These are phyloP conservation scores for Daldinia decipiens DNA, from an alignment of 495 filamentous ascomycete species.

Conservation along the genomic window DNA sequence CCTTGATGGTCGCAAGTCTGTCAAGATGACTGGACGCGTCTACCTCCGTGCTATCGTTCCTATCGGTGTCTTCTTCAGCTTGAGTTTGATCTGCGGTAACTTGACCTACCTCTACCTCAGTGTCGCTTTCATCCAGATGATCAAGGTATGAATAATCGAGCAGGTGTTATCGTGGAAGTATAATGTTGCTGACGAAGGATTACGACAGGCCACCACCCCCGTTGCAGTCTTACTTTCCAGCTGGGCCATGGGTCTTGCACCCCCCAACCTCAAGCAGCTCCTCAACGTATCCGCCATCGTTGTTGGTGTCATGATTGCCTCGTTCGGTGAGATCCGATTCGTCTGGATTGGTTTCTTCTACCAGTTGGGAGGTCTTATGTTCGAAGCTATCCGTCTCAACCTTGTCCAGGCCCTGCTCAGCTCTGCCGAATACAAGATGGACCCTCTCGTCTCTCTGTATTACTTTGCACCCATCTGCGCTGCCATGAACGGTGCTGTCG, in stretches of 20 bases:
- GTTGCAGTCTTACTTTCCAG: conserved; percentile 87
- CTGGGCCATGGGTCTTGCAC: conserved; percentile 82
- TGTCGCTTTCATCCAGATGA: conserved; percentile 97
- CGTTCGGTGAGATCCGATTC: conserved; percentile 92
- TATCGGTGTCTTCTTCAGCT: conserved; percentile 91
- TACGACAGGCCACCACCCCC: conserved; percentile 80
- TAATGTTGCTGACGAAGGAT: conserved; percentile 41
- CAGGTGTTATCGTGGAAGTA: neutral
- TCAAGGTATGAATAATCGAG: conserved; percentile 66
- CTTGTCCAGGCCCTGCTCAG: conserved; percentile 91
- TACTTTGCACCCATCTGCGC: conserved; percentile 96
- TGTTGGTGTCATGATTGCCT: conserved; percentile 87
- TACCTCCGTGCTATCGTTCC: conserved; percentile 92
- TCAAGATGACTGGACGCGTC: conserved; percentile 93
- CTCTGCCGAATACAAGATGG: conserved; percentile 96
- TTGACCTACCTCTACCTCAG: conserved; percentile 91
- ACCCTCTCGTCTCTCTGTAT: conserved; percentile 93
- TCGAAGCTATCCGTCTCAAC: conserved; percentile 90
- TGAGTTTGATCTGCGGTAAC: conserved; percentile 95
- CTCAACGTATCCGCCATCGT: conserved; percentile 90
- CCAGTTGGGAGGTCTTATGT: conserved; percentile 84
- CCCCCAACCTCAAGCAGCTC: conserved; percentile 80
- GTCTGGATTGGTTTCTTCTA: conserved; percentile 86
- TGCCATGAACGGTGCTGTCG: conserved; percentile 83
- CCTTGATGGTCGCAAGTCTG: conserved; percentile 87